Base-by-base conservation (phyloP, 495 filamentous ascomycete genomes). In the Articulospora tetracladia region DNA sequence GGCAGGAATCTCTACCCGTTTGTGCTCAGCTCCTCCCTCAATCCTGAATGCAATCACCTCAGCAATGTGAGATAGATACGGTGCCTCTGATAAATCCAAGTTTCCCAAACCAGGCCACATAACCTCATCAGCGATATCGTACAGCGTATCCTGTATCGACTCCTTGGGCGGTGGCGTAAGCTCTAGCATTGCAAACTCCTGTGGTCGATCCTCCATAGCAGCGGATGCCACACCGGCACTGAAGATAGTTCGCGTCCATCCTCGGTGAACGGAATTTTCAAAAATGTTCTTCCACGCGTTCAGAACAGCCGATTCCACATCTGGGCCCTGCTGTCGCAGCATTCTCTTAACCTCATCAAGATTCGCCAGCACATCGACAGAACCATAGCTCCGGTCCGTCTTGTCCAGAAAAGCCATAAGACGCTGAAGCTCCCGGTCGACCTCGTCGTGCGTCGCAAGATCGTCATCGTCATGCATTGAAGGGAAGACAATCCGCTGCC, bases 351-450 rank as follows among this genome's bases (percentile, higher is more conserved):
- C 68, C 22, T 69, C 59, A 44, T 71, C 72, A 20, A 87, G 60
- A 46, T 71, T 72, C 24, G 76, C 72, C 32, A 90, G 69, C 13
- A 72, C 73, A 64, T 93, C 90, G 17, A 79, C 79, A 56, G 88
- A 90, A 7, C 89, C 93, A 70, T 95, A 97, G n/a, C 86, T 82
- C 44, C 93, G 85, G 6, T 86, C 79, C 13, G 92, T 91, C 20
- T 70, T 73, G 61, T 95, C 90, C 30, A 96, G 77, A 66, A 97
- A 96, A 22, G 91, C 92, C 73, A 96, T 83, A n/a, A 97, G 66
- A 24, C 93, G 85, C 68, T 96, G 92, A 19, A 82, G 66, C 66
- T 90, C 86, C 23, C 79, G 72, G 19, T 74, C 50, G 55, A 86
- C 74, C 19, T 77, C 71, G 2, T 24, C 22, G n/a, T 55, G 41